Percentiles rank a stretch among this genome's conserved stretches.
Conservation (phyloP, 179 eudicot genomes). For the Vitellaria paradoxa region DNA sequence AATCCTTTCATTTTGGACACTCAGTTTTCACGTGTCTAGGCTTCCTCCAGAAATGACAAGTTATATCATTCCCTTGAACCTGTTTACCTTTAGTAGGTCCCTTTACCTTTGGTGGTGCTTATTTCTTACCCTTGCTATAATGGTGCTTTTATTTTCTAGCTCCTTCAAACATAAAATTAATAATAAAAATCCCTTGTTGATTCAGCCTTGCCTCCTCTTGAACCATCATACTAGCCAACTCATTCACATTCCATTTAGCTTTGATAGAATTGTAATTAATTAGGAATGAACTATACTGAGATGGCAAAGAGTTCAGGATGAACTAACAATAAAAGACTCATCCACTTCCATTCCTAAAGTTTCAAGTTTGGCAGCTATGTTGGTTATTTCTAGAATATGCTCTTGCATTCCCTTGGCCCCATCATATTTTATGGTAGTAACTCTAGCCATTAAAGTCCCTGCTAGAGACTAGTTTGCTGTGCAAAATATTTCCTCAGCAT, state of each 20-base stretch:
- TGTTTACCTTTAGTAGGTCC: background rate
- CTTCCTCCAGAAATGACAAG: background rate
- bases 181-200: background rate
- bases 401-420: background rate
- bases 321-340: conserved; percentile 4
- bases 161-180: background rate
- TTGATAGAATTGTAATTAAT: background rate
- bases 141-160: background rate
- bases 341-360: background rate
- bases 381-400: conserved; percentile 8
- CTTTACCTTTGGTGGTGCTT: background rate
- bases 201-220: background rate
- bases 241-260: background rate
- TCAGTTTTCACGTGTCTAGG: background rate
- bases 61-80: too few species aligned
- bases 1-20: too few species aligned
- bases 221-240: background rate
- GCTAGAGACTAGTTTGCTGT: background rate
- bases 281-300: conserved; percentile 10
- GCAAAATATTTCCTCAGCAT: background rate
- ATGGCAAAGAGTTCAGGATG: conserved; percentile 4
- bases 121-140: background rate
- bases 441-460: background rate
- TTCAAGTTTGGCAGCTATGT: background rate
- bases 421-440: conserved; percentile 8